Conservation (phyloP, 2,329 filamentous ascomycete species). For the Fusarium sp. region DNA sequence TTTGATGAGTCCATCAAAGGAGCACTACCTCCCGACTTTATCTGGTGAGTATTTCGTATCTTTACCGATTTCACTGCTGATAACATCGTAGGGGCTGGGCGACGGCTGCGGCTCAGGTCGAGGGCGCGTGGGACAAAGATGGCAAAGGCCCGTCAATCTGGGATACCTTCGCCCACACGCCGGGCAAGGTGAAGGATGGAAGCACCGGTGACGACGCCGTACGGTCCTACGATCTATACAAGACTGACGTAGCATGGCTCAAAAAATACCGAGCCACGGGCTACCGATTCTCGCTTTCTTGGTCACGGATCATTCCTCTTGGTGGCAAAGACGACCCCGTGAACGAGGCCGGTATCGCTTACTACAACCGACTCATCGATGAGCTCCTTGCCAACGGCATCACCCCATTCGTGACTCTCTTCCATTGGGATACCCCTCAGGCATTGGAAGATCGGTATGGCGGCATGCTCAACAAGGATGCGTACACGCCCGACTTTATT, state of each 20-base stretch:
- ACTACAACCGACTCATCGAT: slow-evolving; percentile 74
- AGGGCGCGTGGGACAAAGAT: slow-evolving; percentile 60
- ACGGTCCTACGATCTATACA: slow-evolving; percentile 59
- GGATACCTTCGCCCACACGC: slow-evolving; percentile 58
- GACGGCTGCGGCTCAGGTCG: slow-evolving; percentile 59
- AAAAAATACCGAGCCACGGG: slow-evolving; percentile 72
- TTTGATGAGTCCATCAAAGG: slow-evolving; percentile 31
- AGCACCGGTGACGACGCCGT: slow-evolving; percentile 58
- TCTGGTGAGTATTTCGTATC: slow-evolving; percentile 35
- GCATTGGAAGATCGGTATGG: slow-evolving; percentile 41
- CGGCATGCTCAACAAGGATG: slow-evolving; percentile 41
- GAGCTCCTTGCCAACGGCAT: slow-evolving; percentile 69
- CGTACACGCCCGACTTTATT: slow-evolving; percentile 40
- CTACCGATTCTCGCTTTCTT: slow-evolving; percentile 76
- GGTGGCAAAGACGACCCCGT: slow-evolving; percentile 75
- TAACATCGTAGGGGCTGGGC: slow-evolving; percentile 52
- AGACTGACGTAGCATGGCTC: slow-evolving; percentile 68
- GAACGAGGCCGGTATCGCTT: slow-evolving; percentile 72
- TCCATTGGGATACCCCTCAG: slow-evolving; percentile 75
- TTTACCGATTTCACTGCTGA: not conserved
- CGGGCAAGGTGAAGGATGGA: slow-evolving; percentile 57
- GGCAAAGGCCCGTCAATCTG: slow-evolving; percentile 60
- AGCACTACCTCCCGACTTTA: slow-evolving; percentile 25
- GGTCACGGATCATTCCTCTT: slow-evolving; percentile 76
- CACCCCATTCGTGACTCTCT: slow-evolving; percentile 73